Percentiles rank a stretch among this genome's conserved stretches.
phyloP scores from a whole-genome alignment of 768 basidiomycete species.

The Imleria badia region DNA sequence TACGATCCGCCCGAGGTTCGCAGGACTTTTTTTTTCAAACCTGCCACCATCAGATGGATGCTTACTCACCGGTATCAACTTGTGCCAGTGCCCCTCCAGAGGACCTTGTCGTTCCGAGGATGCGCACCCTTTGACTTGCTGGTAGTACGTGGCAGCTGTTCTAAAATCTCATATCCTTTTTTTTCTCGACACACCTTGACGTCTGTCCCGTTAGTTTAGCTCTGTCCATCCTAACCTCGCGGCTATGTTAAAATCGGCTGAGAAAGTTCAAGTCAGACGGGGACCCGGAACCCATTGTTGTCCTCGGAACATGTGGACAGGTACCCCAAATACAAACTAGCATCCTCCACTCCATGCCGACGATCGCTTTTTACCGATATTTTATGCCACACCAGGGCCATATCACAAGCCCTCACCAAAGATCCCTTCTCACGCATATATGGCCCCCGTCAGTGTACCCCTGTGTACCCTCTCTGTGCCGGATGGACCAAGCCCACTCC shows the following conservation, averaged over 20 bases:
- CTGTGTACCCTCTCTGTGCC: not conserved
- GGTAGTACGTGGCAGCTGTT: not conserved
- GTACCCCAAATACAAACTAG: not conserved
- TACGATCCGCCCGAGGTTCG: not conserved
- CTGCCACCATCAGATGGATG: not conserved
- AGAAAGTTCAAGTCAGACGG: not conserved
- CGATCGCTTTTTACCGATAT: not conserved
- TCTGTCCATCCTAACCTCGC: too few species aligned
- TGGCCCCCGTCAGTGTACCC: not conserved
- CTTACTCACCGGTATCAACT: conserved; percentile 8
- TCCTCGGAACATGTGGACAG: not conserved
- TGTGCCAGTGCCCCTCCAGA: not conserved
- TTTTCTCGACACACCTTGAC: not conserved
- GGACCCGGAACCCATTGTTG: not conserved
- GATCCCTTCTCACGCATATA: not conserved
- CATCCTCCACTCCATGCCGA: not conserved
- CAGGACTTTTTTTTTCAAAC: not conserved
- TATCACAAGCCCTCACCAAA: too few species aligned
- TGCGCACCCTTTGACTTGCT: not conserved
- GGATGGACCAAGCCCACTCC: not conserved
- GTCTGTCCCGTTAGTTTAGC: not conserved
- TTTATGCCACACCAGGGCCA: not conserved
- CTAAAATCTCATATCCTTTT: not conserved
- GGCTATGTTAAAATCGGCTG: not conserved
- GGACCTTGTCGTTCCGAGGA: not conserved